phyloP scores from a whole-genome alignment of 2,329 filamentous ascomycete species.

The Claviceps lovelessii region DNA sequence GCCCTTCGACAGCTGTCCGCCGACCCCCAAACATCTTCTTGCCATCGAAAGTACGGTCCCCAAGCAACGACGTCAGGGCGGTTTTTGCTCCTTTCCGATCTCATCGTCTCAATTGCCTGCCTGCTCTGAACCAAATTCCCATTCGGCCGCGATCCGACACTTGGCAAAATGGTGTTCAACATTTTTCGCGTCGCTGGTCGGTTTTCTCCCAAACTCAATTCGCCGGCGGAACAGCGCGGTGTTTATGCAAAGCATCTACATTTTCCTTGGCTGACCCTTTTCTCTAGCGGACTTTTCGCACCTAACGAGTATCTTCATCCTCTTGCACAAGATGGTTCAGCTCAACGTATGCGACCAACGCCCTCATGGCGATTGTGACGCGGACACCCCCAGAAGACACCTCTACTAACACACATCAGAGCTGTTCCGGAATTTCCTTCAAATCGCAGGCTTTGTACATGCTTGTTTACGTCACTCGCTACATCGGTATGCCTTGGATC shows the following conservation, averaged over 20 bases:
- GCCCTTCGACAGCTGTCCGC: neutral
- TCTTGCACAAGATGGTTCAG: constrained; percentile 91
- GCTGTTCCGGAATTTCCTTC: constrained; percentile 94
- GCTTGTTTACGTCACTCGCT: constrained; percentile 84
- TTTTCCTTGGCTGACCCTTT: constrained; percentile 10
- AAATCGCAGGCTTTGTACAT: constrained; percentile 95
- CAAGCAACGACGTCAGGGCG: neutral
- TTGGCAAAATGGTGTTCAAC: constrained; percentile 35
- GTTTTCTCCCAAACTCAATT: constrained; percentile 10
- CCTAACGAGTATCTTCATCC: constrained; percentile 80
- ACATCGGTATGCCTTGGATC: constrained; percentile 50
- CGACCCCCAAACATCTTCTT: neutral
- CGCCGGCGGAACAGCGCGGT: constrained; percentile 1
- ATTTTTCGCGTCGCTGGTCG: constrained; percentile 43
- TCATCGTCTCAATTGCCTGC: neutral
- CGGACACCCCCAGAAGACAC: neutral
- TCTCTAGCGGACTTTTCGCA: constrained; percentile 88
- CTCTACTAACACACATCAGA: constrained; percentile 38
- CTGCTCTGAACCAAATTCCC: neutral
- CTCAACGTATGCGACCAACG: constrained; percentile 52
- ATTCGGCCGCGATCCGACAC: neutral
- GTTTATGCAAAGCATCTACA: constrained; percentile 5
- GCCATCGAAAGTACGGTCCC: neutral
- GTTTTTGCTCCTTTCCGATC: neutral
- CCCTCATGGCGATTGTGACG: constrained; percentile 5